Conservation (phyloP, 345 rosid genomes). For the Ailanthus altissimus region DNA sequence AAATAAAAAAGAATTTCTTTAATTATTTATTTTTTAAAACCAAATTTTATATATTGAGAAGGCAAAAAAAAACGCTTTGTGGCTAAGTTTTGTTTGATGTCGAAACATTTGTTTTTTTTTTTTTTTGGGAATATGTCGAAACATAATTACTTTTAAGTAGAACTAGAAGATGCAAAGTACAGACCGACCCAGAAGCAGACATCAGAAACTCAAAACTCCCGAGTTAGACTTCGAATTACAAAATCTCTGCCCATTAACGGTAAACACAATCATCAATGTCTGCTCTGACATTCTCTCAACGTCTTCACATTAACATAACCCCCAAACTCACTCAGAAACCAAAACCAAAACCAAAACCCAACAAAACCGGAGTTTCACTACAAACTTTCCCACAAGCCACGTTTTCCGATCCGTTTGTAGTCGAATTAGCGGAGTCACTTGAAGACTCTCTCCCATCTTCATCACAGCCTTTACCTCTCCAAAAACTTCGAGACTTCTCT, state of each 20-base stretch:
- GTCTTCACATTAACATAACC: constrained; percentile 20
- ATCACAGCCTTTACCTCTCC: constrained; percentile 50
- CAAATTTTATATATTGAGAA: no score
- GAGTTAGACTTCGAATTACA: neutral
- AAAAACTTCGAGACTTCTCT: constrained; percentile 68
- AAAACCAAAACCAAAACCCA: constrained; percentile 25
- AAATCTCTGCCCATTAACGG: neutral
- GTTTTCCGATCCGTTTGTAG: constrained; percentile 87
- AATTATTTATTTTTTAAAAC: no score
- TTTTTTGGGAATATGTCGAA: no score
- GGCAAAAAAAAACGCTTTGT: no score
- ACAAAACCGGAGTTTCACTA: constrained; percentile 31
- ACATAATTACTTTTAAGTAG: no score
- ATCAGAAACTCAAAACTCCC: neutral
- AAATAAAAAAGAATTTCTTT: no score
- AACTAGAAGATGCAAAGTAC: no score
- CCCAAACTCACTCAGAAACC: constrained; percentile 30
- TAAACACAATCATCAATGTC: constrained; percentile 39
- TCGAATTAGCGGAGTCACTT: constrained; percentile 81
- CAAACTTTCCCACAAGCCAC: constrained; percentile 48
- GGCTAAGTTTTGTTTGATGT: no score
- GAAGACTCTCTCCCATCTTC: constrained; percentile 70
- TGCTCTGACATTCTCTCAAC: constrained; percentile 40
- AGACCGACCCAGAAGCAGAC: neutral
- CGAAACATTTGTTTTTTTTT: no score